A percentile compares a stretch with the other conserved stretches of the same genome.
These are phyloP conservation scores for Ramularia collo-cygni DNA, from an alignment of 2,329 filamentous ascomycete species.

Conservation along the genomic window DNA sequence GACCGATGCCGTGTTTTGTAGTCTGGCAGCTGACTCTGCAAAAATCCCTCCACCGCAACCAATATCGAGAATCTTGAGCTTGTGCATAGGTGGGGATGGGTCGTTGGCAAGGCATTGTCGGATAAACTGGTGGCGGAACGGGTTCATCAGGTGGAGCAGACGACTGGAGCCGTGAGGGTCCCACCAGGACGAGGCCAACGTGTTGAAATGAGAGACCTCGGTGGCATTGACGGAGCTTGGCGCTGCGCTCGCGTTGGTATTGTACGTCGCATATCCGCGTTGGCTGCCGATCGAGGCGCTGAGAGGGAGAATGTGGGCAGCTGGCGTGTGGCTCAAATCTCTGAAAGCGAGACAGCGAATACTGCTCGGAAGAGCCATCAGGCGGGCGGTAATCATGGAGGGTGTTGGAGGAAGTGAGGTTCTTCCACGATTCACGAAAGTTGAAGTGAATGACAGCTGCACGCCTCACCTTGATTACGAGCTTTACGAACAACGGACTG, in stretches of 20 bases:
- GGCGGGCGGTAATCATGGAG: not conserved
- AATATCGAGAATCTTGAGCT: conserved; percentile 74
- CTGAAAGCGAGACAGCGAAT: conserved; percentile 1
- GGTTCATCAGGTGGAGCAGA: conserved; percentile 96
- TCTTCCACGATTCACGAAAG: too few relatives aligned
- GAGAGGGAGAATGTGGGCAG: not conserved
- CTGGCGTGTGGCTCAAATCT: not conserved
- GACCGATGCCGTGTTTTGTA: conserved; percentile 56
- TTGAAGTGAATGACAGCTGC: too few relatives aligned
- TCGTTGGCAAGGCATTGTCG: conserved; percentile 55
- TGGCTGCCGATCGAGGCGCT: not conserved
- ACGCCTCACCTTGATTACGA: too few relatives aligned
- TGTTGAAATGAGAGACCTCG: conserved; percentile 91
- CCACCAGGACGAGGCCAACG: conserved; percentile 93
- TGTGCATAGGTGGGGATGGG: conserved; percentile 26
- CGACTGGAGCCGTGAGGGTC: conserved; percentile 88
- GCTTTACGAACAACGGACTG: too few relatives aligned
- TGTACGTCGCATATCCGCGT: conserved; percentile 16
- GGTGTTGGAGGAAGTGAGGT: too few relatives aligned
- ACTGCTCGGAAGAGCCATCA: not conserved
- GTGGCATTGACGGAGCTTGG: conserved; percentile 69
- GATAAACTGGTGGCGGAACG: conserved; percentile 90
- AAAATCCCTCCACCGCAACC: conserved; percentile 97
- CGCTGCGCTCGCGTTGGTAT: conserved; percentile 12
- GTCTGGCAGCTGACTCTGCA: conserved; percentile 73